Base-by-base conservation (phyloP, 2,329 filamentous ascomycete species). In the Fusarium sp. region DNA sequence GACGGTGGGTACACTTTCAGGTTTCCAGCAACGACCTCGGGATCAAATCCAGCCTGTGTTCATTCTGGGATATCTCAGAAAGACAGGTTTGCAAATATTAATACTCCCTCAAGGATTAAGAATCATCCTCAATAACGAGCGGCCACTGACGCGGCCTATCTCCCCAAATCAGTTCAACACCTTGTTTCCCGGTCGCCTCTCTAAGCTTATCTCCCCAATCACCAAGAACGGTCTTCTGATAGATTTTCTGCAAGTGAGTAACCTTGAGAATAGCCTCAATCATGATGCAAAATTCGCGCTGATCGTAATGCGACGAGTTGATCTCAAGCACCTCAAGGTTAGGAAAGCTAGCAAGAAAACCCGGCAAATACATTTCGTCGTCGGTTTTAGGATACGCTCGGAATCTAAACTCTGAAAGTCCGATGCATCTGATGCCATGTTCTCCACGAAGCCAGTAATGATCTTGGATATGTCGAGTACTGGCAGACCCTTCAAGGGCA, bases 361-460 rank as follows among this genome's bases (percentile, higher is more conserved):
- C 64, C 3, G 77, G 76, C 16, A 82, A 63, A 1, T 78, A 77
- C 18, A 78, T 45, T 12, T 80, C 76, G 1, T 75, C 65, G 12
- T 79, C 73, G 18, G 70, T 73, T 22, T 57, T 67, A 6, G 78
- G 75, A n/a, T 75, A 74, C 6, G 63, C 52, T 47, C 69, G 71
- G 65, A 82, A 81, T 32, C 74, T 70, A 49, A 83, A 82, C 30
- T 77, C 62, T 42, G 75, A 79, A 29, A 82, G 47, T 6, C 79
- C 79, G 4, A 83, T 72, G 34, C 72, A 76, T 41, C 65, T 76
- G 29, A 83, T 79, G 4, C 74, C 78, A 22, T 70, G 44, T 3
- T 76, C 71, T 37, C 81, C 80, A 16, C 75, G 72, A 4, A 83
- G 72, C 81, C 81, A 83, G 9, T 64, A 66, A 59, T 79, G 78